Conservation (phyloP, 164 flowering plant genomes). For the Warburgia ugandensis region DNA sequence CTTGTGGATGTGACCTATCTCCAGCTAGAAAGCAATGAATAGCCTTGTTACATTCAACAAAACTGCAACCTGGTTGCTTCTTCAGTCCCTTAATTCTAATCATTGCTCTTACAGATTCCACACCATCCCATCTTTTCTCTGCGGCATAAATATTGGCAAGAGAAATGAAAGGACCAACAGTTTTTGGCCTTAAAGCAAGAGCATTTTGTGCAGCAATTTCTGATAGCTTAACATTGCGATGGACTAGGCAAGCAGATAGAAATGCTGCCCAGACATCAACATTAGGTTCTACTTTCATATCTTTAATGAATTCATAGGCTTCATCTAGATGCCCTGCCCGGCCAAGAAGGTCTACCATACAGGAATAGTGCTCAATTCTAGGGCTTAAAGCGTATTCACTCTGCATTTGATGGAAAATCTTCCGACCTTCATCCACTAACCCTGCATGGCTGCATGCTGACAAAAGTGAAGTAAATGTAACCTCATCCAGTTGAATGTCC, state of each 20-base stretch:
- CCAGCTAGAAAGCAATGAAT: conserved; percentile 36
- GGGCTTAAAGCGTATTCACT: conserved; percentile 25
- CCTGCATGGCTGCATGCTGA: conserved; percentile 54
- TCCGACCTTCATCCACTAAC: conserved; percentile 31
- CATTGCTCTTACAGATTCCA: conserved; percentile 39
- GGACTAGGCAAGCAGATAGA: conserved; percentile 37
- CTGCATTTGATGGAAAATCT: conserved; percentile 27
- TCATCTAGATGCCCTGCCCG: conserved; percentile 36
- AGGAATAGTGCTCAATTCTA: conserved; percentile 29
- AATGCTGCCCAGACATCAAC: conserved; percentile 42
- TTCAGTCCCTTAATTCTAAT: conserved; percentile 26
- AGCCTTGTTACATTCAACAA: conserved; percentile 27
- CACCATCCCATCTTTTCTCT: conserved; percentile 40
- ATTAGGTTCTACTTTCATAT: conserved; percentile 30
- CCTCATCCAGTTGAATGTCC: conserved; percentile 30
- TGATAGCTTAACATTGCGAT: conserved; percentile 31
- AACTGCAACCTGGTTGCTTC: conserved; percentile 41
- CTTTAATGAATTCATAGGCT: conserved; percentile 31
- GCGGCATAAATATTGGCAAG: conserved; percentile 39
- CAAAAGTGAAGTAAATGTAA: conserved; percentile 35
- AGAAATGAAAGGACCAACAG: conserved; percentile 27
- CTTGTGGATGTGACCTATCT: conserved; percentile 31
- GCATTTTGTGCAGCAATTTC: conserved; percentile 31
- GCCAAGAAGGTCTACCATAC: conserved; percentile 48
- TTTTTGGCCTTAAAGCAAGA: conserved; percentile 26